phyloP scores from a whole-genome alignment of 441 rosid genomes.

The Aquilaria agallochum region DNA sequence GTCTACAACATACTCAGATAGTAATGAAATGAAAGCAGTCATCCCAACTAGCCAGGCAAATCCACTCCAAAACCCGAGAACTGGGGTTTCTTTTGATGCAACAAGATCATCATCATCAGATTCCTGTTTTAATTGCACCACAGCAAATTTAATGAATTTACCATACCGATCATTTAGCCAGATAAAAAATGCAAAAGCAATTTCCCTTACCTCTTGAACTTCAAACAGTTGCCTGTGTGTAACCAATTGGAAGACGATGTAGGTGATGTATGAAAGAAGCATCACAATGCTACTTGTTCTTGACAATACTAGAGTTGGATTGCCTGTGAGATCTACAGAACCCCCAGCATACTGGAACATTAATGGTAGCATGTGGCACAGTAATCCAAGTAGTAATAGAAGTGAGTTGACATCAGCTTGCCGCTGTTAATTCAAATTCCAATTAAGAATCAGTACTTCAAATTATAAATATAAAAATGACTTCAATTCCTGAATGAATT shows the following conservation, averaged over 20 bases:
- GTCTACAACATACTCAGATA: conserved; percentile 79
- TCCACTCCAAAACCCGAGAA: conserved; percentile 82
- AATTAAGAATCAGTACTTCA: neutral
- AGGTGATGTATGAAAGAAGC: conserved; percentile 56
- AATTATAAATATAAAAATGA: too few species aligned
- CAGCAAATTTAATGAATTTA: neutral
- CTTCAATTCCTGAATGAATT: too few species aligned
- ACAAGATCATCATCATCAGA: conserved; percentile 33
- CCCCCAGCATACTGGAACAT: conserved; percentile 39
- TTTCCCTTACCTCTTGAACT: conserved; percentile 38
- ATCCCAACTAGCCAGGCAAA: conserved; percentile 78
- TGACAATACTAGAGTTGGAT: conserved; percentile 47
- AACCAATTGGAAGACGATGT: conserved; percentile 61
- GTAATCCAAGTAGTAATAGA: conserved; percentile 54
- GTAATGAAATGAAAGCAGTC: conserved; percentile 66
- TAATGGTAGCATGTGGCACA: conserved; percentile 71
- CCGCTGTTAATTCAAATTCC: conserved; percentile 33
- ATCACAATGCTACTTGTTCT: conserved; percentile 76
- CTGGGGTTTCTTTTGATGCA: conserved; percentile 41
- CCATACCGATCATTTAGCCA: neutral
- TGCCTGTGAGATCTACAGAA: conserved; percentile 19
- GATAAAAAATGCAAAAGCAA: neutral
- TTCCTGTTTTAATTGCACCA: conserved; percentile 23
- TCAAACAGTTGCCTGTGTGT: conserved; percentile 73
- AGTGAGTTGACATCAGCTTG: conserved; percentile 81